These are phyloP conservation scores for Gillenia trifoliata DNA, from an alignment of 306 rosid genomes.

Conservation along the genomic window DNA sequence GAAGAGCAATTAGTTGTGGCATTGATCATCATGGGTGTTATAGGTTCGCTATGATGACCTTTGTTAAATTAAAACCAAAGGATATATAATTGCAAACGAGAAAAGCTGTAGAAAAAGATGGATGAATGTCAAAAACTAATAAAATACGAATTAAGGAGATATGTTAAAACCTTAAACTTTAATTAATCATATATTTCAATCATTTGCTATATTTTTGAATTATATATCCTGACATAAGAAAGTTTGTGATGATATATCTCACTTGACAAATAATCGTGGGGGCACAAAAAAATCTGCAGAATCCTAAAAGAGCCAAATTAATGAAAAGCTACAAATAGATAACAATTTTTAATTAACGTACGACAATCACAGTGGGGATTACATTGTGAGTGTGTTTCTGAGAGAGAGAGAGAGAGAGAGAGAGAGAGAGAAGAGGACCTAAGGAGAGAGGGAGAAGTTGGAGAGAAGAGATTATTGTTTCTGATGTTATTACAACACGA, in stretches of 20 bases:
- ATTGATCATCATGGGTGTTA: background rate
- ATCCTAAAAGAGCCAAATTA: slow-evolving; percentile 36
- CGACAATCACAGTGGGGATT: slow-evolving; percentile 23
- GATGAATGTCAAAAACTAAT: slow-evolving; percentile 18
- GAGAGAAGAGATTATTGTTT: background rate
- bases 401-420: background rate
- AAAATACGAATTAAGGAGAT: slow-evolving; percentile 21
- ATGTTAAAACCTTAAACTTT: slow-evolving; percentile 35
- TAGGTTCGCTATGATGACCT: slow-evolving; percentile 49
- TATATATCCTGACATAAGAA: background rate
- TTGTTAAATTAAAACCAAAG: background rate
- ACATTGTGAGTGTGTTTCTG: background rate
- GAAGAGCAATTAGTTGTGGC: slow-evolving; percentile 25
- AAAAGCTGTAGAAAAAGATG: slow-evolving; percentile 26
- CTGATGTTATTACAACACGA: background rate
- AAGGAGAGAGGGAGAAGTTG: background rate
- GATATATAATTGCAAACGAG: slow-evolving; percentile 12
- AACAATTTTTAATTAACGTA: slow-evolving; percentile 11
- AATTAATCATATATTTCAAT: slow-evolving; percentile 29
- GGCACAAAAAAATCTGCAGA: slow-evolving; percentile 42
- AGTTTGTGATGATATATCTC: slow-evolving; percentile 14
- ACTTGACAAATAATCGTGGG: slow-evolving; percentile 36
- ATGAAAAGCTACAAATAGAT: slow-evolving; percentile 26
- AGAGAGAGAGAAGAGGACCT: background rate
- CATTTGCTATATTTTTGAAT: slow-evolving; percentile 22